These are phyloP conservation scores for Populus tremula DNA, from an alignment of 345 rosid species.

Conservation along the genomic window DNA sequence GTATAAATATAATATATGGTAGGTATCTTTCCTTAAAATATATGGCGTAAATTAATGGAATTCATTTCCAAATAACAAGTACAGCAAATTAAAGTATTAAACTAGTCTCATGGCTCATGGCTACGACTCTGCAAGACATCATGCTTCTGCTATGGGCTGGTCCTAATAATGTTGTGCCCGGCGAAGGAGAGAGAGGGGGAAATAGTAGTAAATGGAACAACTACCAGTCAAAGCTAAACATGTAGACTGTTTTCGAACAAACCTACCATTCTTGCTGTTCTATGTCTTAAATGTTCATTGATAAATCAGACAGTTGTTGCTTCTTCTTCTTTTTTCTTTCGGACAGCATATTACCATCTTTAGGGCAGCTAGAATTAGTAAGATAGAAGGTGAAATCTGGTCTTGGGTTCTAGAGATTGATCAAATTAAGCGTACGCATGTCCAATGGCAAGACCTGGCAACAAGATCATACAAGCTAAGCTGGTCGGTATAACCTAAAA, in stretches of 20 bases:
- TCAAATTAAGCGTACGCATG: not conserved
- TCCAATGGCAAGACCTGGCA: constrained; percentile 48
- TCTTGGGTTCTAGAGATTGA: no score
- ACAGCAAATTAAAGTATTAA: no score
- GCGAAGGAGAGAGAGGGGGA: not conserved
- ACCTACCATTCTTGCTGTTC: constrained; percentile 33
- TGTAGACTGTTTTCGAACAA: not conserved
- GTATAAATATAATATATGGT: no score
- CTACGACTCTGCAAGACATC: no score
- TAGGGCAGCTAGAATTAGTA: no score
- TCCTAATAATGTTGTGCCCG: no score
- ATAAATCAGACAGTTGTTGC: not conserved
- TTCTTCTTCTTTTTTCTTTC: not conserved
- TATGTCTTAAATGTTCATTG: not conserved
- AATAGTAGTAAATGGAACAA: not conserved
- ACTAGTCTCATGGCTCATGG: no score
- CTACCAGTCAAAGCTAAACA: constrained; percentile 28
- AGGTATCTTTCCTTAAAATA: no score
- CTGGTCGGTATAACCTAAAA: constrained; percentile 56
- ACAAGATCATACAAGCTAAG: constrained; percentile 46
- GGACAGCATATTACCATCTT: not conserved
- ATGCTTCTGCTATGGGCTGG: no score
- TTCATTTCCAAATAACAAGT: no score
- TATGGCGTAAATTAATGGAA: no score
- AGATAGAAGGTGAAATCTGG: no score